Percentiles rank a stretch among this genome's conserved stretches.
These are phyloP conservation scores for Tetragonia tetragonoides DNA, from an alignment of 148 eudicot genomes.

Conservation along the genomic window DNA sequence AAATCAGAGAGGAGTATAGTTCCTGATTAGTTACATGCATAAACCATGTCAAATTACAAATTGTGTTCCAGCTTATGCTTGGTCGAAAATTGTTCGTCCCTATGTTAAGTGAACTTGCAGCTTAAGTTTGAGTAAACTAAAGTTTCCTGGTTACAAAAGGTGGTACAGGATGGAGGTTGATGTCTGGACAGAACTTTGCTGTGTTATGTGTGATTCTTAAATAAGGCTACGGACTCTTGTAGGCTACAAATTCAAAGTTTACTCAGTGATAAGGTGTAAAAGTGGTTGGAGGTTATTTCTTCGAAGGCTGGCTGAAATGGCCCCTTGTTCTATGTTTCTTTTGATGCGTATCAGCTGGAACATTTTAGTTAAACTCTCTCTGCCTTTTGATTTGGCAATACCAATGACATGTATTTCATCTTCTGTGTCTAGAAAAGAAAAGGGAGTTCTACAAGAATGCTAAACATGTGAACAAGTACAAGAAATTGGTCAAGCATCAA, in stretches of 20 bases:
- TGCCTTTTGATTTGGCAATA: not conserved
- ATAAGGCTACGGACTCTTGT: not conserved
- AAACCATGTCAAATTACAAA: not conserved
- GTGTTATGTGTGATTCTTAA: not conserved
- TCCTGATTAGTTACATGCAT: not conserved
- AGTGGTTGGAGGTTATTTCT: not conserved
- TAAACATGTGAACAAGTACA: conserved; percentile 69
- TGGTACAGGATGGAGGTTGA: not conserved
- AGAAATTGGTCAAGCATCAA: conserved; percentile 58
- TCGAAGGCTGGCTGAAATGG: not conserved
- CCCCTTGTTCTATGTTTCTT: not conserved
- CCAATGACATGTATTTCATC: not conserved
- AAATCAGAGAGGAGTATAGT: not conserved
- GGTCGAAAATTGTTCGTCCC: not conserved
- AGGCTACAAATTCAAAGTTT: not conserved
- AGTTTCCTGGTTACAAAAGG: not conserved
- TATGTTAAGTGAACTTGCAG: not conserved
- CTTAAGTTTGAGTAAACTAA: not conserved
- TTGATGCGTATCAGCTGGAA: not conserved
- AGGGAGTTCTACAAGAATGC: conserved; percentile 91
- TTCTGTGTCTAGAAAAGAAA: conserved; percentile 55
- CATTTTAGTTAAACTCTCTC: not conserved
- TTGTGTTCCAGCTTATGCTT: not conserved
- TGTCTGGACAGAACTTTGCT: not conserved
- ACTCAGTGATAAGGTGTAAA: not conserved